Evolutionary conservation across 2,329 filamentous ascomycete species (phyloP), one percentile per base, ranked within the genome.

Genomic region (Colletotrichum brevisporum): DNA sequence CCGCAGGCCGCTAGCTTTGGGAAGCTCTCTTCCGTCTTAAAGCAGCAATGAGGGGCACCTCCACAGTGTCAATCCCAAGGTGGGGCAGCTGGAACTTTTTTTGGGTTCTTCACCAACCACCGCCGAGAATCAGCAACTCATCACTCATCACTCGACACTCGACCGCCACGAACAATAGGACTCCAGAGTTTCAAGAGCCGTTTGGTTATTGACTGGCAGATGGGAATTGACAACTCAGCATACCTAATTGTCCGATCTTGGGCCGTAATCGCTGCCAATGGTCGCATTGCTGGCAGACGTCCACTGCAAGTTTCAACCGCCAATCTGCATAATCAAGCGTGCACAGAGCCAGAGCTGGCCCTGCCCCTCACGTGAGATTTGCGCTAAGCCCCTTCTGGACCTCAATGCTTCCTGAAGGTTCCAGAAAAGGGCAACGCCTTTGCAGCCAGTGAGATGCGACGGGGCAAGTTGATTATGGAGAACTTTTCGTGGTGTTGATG

Each of bases 21-120:
- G 55, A 61, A 69, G 62, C 67, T 69, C 55, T 58, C 31, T 61
- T 27, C n/a, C 67, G 15, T 90, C 84, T 71, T 91, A 89, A 53
- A 92, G 88, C 51, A 91, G 90, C 72, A 91, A 92, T 12, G 90
- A n/a, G 82, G 86, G 76, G 88, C 92, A 72, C 83, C 83, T 12
- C 21, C 21, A 24, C 21, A 24, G 21, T 24, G 21, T 24, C 83
- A 83, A 27, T 86, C 83, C 13, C 15, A 87, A 79, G 63, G 88
- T 86, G 50, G 92, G 84, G 76, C 91, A 91, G 74, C 83, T 90
- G 77, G 57, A 58, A 57, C 54, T 57, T 69, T 64, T 63, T 52
- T 60, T 67, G 50, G 64, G 61, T 71, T 71, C 70, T 71, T 72
- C 65, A 71, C 70, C 69, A 71, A 63, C 70, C 70, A 68, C 69